These are phyloP conservation scores for Mycena capillaripes DNA, from an alignment of 768 basidiomycete genomes.

Conservation along the genomic window DNA sequence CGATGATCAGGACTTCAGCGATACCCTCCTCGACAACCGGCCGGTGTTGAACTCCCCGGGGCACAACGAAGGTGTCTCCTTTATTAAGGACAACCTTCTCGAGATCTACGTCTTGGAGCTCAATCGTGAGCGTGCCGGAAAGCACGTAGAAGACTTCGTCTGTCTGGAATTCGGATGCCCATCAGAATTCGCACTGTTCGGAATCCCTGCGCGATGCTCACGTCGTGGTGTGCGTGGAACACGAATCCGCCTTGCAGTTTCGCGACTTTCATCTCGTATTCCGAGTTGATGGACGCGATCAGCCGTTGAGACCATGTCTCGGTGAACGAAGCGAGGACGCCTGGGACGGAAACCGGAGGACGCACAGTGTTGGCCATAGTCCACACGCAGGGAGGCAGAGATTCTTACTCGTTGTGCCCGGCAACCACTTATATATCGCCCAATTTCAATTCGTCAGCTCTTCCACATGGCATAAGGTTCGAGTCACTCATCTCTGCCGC, in stretches of 20 bases:
- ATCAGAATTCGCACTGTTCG: not conserved
- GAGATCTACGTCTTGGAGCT: constrained; percentile 12
- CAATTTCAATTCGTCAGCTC: too few relatives aligned
- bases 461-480: too few relatives aligned
- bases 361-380: not conserved
- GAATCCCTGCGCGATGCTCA: not conserved
- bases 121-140: constrained; percentile 5
- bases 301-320: constrained; percentile 19
- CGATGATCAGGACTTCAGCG: constrained; percentile 6
- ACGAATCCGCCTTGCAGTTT: constrained; percentile 19
- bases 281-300: constrained; percentile 7
- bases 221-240: constrained; percentile 14
- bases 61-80: constrained; percentile 12
- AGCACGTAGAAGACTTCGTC: constrained; percentile 17
- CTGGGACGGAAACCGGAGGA: constrained; percentile 15
- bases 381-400: too few relatives aligned
- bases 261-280: constrained; percentile 20
- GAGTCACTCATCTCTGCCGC: too few relatives aligned
- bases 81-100: constrained; percentile 14
- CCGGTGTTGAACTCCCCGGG: constrained; percentile 11
- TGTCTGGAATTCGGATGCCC: not conserved
- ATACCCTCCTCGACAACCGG: constrained; percentile 6
- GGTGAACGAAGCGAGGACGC: constrained; percentile 10
- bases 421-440: too few relatives aligned
- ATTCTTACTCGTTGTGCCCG: too few relatives aligned